Evolutionary conservation across 75 land plant species (phyloP).

Genomic region (Pinus albicaulis): DNA sequence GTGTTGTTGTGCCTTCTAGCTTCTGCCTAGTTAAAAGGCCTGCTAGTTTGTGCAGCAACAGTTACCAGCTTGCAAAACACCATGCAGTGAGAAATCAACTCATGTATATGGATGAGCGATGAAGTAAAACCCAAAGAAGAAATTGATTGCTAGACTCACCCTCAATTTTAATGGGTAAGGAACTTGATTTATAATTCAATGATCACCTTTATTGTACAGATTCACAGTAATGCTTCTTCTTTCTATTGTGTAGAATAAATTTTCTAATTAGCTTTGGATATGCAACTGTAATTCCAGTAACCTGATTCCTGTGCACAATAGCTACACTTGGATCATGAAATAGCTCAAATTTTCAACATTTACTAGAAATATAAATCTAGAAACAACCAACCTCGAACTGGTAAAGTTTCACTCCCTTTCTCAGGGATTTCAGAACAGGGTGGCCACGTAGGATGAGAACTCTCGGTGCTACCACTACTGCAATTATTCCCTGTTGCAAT

Average conservation of each 20-base stretch:
- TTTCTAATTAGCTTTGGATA: neutral
- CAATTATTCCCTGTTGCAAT: slow-evolving; percentile 19
- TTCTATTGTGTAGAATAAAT: neutral
- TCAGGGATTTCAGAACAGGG: slow-evolving; percentile 26
- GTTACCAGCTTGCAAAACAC: no score
- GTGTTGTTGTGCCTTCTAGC: no score
- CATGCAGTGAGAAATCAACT: no score
- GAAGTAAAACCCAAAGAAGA: no score
- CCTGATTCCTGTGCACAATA: neutral
- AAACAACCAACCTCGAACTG: slow-evolving; percentile 34
- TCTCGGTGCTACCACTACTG: slow-evolving; percentile 37
- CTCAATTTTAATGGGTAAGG: no score
- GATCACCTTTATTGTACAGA: neutral
- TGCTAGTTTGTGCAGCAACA: no score
- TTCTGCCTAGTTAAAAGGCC: no score
- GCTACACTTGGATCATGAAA: neutral
- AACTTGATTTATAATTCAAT: no score
- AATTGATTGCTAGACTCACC: no score
- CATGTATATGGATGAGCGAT: no score
- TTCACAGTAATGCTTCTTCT: neutral
- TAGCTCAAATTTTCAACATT: neutral
- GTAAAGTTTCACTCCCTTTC: slow-evolving; percentile 24
- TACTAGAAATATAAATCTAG: neutral
- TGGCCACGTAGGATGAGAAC: slow-evolving; percentile 34
- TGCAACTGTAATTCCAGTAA: neutral